Conservation (phyloP, 208 protist species). For the Entamoeba moshkovskii region DNA sequence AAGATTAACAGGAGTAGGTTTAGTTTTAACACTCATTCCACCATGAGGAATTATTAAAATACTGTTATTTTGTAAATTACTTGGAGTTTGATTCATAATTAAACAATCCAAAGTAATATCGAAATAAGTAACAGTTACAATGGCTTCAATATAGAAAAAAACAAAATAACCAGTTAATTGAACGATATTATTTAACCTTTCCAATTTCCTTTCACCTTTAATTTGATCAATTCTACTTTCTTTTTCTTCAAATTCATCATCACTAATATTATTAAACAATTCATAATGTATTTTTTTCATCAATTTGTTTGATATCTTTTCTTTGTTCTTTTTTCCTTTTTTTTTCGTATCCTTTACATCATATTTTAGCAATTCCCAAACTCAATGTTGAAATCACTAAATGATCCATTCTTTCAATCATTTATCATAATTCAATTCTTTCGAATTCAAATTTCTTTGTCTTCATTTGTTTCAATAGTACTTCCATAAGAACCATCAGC, state of each 20-base stretch:
- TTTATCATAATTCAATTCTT: background rate
- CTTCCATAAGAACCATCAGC: background rate
- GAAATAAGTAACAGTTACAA: background rate
- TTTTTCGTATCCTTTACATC: background rate
- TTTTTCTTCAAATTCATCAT: background rate
- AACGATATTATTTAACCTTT: background rate
- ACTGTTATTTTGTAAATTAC: background rate
- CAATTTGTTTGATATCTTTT: background rate
- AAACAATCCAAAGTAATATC: background rate
- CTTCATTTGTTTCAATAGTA: background rate
- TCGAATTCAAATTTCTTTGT: background rate
- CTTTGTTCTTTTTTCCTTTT: background rate
- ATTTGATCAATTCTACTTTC: background rate
- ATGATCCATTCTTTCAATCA: background rate
- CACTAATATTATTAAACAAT: background rate
- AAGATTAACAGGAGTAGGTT: background rate
- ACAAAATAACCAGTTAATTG: background rate
- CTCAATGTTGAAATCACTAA: background rate
- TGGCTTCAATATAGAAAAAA: background rate
- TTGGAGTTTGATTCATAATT: background rate
- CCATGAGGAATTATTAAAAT: background rate
- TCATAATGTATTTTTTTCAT: background rate
- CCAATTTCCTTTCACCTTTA: background rate
- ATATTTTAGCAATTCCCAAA: background rate
- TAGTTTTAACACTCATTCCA: background rate